Conservation (phyloP, 2,329 filamentous ascomycete genomes). For the Fusarium sp. region DNA sequence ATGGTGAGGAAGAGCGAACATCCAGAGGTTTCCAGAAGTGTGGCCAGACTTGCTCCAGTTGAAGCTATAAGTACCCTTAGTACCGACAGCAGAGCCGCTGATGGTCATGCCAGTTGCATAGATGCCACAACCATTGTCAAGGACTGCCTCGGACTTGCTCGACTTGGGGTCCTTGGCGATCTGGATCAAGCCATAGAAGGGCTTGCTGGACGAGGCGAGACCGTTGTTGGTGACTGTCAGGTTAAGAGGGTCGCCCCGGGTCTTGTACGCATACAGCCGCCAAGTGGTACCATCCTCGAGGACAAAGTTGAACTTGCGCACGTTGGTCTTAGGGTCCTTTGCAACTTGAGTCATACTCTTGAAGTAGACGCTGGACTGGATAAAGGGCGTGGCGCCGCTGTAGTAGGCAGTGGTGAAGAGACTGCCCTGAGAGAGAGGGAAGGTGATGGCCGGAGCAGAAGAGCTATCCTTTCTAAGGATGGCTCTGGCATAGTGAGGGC, state of each 20-base stretch:
- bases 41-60: slow-evolving; percentile 78
- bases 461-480: slow-evolving; percentile 70
- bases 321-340: slow-evolving; percentile 68
- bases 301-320: slow-evolving; percentile 80
- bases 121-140: slow-evolving; percentile 80
- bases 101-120: slow-evolving; percentile 76
- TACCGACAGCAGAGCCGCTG: slow-evolving; percentile 69
- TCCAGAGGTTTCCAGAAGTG: slow-evolving; percentile 71
- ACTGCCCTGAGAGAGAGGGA: slow-evolving; percentile 91
- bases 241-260: slow-evolving; percentile 69
- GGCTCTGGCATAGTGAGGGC: slow-evolving; percentile 72
- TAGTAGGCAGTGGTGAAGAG: slow-evolving; percentile 86
- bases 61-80: slow-evolving; percentile 78
- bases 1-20: slow-evolving; percentile 93
- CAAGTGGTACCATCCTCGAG: slow-evolving; percentile 81
- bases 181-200: slow-evolving; percentile 84
- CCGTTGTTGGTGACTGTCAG: slow-evolving; percentile 76
- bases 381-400: slow-evolving; percentile 73
- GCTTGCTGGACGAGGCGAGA: slow-evolving; percentile 70
- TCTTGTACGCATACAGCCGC: slow-evolving; percentile 81
- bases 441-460: slow-evolving; percentile 72
- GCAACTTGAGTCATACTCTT: slow-evolving; percentile 69
- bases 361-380: slow-evolving; percentile 83
- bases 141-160: slow-evolving; percentile 69
- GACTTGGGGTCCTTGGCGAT: slow-evolving; percentile 79